These are phyloP conservation scores for Plasmodium coatneyi DNA, from an alignment of 169 alveolate species.

Conservation along the genomic window DNA sequence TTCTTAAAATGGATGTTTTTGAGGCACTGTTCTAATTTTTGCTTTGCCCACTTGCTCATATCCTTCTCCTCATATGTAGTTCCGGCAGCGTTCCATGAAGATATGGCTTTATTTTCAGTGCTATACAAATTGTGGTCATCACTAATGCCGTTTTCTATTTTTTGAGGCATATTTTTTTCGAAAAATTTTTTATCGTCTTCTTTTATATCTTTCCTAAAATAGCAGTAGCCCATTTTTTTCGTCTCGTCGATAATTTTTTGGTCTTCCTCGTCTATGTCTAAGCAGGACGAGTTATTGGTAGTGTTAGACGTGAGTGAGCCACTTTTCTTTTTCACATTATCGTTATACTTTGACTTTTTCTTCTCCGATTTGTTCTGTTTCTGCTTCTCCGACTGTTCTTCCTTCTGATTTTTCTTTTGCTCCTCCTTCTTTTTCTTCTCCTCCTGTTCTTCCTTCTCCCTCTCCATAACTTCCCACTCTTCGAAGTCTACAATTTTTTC, in stretches of 20 bases:
- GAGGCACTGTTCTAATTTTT: slow-evolving; percentile 71
- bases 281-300: slow-evolving; percentile 70
- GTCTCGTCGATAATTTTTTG: slow-evolving; percentile 87
- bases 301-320: slow-evolving; percentile 47
- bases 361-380: slow-evolving; percentile 52
- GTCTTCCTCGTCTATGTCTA: slow-evolving; percentile 89
- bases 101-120: slow-evolving; percentile 74
- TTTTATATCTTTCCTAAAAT: slow-evolving; percentile 84
- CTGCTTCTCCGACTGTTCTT: slow-evolving; percentile 74
- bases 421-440: slow-evolving; percentile 79
- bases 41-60: slow-evolving; percentile 74
- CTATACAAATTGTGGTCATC: slow-evolving; percentile 24
- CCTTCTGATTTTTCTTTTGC: slow-evolving; percentile 54
- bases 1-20: slow-evolving; percentile 75
- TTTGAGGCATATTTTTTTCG: slow-evolving; percentile 67
- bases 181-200: slow-evolving; percentile 50
- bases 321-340: slow-evolving; percentile 12
- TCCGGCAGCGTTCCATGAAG: slow-evolving; percentile 90
- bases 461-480: slow-evolving; percentile 78
- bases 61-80: slow-evolving; percentile 91
- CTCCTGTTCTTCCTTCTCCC: slow-evolving; percentile 83
- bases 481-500: slow-evolving; percentile 71
- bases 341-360: slow-evolving; percentile 6
- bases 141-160: slow-evolving; percentile 57
- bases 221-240: slow-evolving; percentile 90